These are phyloP conservation scores for Kluyveromyces dobzhanskii DNA, from an alignment of 805 yeast genomes.

Conservation along the genomic window DNA sequence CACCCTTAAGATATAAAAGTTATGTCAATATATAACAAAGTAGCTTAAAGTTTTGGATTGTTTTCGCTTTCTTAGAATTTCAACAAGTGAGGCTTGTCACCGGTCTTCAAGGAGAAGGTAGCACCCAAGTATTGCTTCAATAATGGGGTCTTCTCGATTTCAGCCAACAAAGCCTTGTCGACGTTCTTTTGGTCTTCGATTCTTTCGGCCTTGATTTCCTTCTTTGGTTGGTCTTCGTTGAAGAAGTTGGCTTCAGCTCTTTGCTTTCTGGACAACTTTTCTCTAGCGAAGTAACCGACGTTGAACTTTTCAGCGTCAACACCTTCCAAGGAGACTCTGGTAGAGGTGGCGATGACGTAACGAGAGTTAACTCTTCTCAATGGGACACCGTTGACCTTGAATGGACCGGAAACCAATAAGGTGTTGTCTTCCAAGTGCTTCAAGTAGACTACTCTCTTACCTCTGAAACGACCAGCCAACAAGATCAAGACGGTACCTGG, in stretches of 20 bases:
- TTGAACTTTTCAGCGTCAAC: slow-evolving; percentile 87
- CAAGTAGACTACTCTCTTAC: slow-evolving; percentile 98
- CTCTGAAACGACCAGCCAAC: slow-evolving; percentile 99
- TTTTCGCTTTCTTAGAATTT: slow-evolving; percentile 63
- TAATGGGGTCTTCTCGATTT: slow-evolving; percentile 95
- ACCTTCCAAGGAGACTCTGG: slow-evolving; percentile 71
- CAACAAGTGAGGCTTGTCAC: slow-evolving; percentile 97
- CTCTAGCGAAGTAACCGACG: slow-evolving; percentile 94
- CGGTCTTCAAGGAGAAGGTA: slow-evolving; percentile 93
- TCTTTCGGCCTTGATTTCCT: slow-evolving; percentile 89
- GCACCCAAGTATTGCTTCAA: slow-evolving; percentile 94
- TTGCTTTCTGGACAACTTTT: slow-evolving; percentile 72
- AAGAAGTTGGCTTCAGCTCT: slow-evolving; percentile 92
- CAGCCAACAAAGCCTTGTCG: slow-evolving; percentile 85
- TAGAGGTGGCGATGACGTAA: slow-evolving; percentile 98
- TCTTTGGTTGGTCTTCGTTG: slow-evolving; percentile 62
- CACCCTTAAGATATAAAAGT: slow-evolving; percentile 5
- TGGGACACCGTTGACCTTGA: slow-evolving; percentile 99
- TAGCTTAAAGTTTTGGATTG: slow-evolving; percentile 4
- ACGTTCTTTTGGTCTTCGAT: slow-evolving; percentile 93
- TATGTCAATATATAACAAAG: slow-evolving; percentile 5
- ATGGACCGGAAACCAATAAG: slow-evolving; percentile 94
- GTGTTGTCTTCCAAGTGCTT: slow-evolving; percentile 98
- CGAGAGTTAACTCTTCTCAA: slow-evolving; percentile 98
- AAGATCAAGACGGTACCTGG: slow-evolving; percentile 97